phyloP scores from a whole-genome alignment of 768 basidiomycete species.

The Leccinellum albellum region DNA sequence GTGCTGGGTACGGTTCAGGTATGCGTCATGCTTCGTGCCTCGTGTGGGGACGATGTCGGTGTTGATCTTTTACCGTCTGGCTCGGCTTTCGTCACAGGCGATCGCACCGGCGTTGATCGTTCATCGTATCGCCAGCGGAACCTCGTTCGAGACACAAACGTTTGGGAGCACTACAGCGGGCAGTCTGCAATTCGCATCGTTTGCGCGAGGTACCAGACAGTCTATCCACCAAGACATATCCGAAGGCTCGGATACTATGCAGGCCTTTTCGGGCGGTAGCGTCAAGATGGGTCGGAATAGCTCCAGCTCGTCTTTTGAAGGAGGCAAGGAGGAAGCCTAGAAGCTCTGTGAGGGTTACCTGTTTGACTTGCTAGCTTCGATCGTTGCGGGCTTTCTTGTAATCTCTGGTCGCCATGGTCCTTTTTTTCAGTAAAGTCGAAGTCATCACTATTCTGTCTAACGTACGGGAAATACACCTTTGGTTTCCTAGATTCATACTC shows the following conservation, averaged over 20 bases:
- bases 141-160: slow-evolving; percentile 18
- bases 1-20: slow-evolving; percentile 23
- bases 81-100: not conserved
- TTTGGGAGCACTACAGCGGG: not conserved
- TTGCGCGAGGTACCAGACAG: not conserved
- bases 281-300: slow-evolving; percentile 3
- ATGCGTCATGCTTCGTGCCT: not conserved
- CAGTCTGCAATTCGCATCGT: slow-evolving; percentile 13
- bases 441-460: not conserved
- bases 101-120: slow-evolving; percentile 21
- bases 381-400: too few species aligned
- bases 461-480: not conserved
- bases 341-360: not conserved
- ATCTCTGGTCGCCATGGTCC: not conserved
- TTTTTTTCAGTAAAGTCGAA: too few species aligned
- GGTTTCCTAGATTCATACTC: too few species aligned
- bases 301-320: slow-evolving; percentile 11
- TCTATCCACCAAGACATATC: not conserved
- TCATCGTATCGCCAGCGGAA: slow-evolving; percentile 18
- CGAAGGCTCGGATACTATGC: slow-evolving; percentile 10
- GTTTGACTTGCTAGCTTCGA: not conserved
- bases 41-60: not conserved
- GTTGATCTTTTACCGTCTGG: not conserved
- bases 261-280: not conserved
- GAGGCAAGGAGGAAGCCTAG: slow-evolving; percentile 8